Percentiles rank a stretch among this genome's conserved stretches.
Evolutionary conservation across 1,284 basidiomycete genomes (phyloP).

Genomic region (Leucoagaricus sp.): DNA sequence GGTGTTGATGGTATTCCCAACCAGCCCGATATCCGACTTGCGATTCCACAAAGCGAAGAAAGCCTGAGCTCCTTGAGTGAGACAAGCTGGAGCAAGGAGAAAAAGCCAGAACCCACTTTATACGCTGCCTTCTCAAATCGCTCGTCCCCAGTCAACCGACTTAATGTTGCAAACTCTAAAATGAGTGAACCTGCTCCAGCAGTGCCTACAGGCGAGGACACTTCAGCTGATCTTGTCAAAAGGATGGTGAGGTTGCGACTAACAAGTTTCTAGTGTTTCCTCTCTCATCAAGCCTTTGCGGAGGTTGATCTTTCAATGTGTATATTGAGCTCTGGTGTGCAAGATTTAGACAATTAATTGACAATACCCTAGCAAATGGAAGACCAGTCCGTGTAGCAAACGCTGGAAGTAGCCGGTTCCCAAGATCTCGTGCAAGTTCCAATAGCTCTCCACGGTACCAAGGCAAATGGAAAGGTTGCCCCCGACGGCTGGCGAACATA

Average conservation of each 20-base stretch:
- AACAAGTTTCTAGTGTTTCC: constrained; percentile 81
- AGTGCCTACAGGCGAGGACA: constrained; percentile 54
- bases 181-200: constrained; percentile 92
- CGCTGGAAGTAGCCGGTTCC: constrained; percentile 81
- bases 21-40: constrained; percentile 75
- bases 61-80: constrained; percentile 41
- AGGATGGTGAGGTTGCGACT: constrained; percentile 29
- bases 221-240: constrained; percentile 5
- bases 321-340: constrained; percentile 15
- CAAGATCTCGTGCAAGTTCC: constrained; percentile 82
- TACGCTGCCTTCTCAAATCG: constrained; percentile 84
- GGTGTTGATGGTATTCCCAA: constrained; percentile 88
- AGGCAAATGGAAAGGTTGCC: constrained; percentile 69
- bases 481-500: constrained; percentile 69
- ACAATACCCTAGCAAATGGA: constrained; percentile 80
- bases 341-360: constrained; percentile 14
- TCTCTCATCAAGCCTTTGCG: constrained; percentile 67
- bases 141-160: constrained; percentile 84
- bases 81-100: background rate
- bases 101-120: constrained; percentile 37
- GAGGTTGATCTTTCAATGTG: constrained; percentile 64
- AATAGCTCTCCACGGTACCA: constrained; percentile 81
- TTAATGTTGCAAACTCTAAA: constrained; percentile 90
- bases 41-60: constrained; percentile 94
- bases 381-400: constrained; percentile 88